A percentile compares a stretch with the other conserved stretches of the same genome.
Conservation (phyloP, 177 flowering plant genomes). For the Vitis hybrid region DNA sequence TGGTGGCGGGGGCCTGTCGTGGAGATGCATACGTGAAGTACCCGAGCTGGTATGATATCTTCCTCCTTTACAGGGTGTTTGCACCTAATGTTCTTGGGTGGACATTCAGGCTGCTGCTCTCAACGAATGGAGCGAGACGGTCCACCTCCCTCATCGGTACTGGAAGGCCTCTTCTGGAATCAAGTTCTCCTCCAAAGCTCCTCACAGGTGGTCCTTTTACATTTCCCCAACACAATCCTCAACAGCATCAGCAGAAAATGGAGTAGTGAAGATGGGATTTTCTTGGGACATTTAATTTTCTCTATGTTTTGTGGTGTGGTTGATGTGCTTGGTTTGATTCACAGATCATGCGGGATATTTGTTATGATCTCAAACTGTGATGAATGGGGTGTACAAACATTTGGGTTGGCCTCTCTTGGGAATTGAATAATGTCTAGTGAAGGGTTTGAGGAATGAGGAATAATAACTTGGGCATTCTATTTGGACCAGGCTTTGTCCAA, state of each 20-base stretch:
- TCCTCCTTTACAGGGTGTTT: slow-evolving; percentile 70
- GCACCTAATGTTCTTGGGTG: slow-evolving; percentile 71
- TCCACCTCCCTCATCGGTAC: slow-evolving; percentile 43
- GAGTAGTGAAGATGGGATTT: slow-evolving; percentile 20
- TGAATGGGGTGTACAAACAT: too few relatives aligned
- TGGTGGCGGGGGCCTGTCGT: slow-evolving; percentile 77
- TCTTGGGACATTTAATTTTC: background rate
- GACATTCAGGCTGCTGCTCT: slow-evolving; percentile 68
- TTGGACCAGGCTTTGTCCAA: too few relatives aligned
- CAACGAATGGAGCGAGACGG: slow-evolving; percentile 31
- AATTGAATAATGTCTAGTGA: too few relatives aligned
- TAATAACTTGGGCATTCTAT: too few relatives aligned
- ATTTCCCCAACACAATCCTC: slow-evolving; percentile 21
- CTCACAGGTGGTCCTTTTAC: slow-evolving; percentile 16
- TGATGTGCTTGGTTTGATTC: background rate
- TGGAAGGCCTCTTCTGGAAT: slow-evolving; percentile 42
- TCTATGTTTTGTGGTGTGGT: background rate
- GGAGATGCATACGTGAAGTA: slow-evolving; percentile 77
- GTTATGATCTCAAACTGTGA: background rate
- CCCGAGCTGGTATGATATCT: slow-evolving; percentile 80
- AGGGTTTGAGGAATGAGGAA: too few relatives aligned
- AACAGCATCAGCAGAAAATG: slow-evolving; percentile 24
- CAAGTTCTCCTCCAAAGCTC: slow-evolving; percentile 23
- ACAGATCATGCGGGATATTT: background rate
- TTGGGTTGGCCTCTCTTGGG: too few relatives aligned